These are phyloP conservation scores for Camelina sativa DNA, from an alignment of 345 rosid genomes.

Conservation along the genomic window DNA sequence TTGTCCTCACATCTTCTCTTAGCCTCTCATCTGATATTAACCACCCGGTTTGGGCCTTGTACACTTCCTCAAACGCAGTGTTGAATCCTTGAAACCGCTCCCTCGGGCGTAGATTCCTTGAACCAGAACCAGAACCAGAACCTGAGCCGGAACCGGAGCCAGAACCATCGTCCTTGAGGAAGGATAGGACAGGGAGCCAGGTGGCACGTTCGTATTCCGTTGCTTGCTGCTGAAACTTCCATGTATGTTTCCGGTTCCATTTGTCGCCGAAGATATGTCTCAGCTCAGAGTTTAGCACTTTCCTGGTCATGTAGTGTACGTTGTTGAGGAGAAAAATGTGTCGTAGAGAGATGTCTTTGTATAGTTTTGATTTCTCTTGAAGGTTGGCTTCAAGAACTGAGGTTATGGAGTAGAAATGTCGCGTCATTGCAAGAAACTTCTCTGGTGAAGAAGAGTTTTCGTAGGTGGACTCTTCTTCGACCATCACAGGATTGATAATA, in stretches of 20 bases:
- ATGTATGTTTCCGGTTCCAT: constrained; percentile 78
- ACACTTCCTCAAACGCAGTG: constrained; percentile 77
- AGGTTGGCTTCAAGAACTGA: constrained; percentile 75
- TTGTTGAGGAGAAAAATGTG: constrained; percentile 90
- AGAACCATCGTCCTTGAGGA: constrained; percentile 64
- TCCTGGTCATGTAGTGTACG: constrained; percentile 83
- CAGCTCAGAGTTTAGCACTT: constrained; percentile 73
- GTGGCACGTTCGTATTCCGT: constrained; percentile 74
- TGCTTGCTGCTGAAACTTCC: constrained; percentile 83
- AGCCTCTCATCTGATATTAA: constrained; percentile 62
- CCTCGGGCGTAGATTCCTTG: constrained; percentile 55
- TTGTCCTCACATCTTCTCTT: constrained; percentile 75
- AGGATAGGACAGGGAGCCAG: constrained; percentile 69
- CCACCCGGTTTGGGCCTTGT: constrained; percentile 85
- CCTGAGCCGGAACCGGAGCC: constrained; percentile 15
- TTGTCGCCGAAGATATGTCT: constrained; percentile 66
- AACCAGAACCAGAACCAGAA: constrained; percentile 49
- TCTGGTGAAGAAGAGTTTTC: constrained; percentile 41
- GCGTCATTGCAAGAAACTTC: constrained; percentile 48
- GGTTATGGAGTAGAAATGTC: constrained; percentile 61
- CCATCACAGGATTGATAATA: constrained; percentile 30
- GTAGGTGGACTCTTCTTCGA: constrained; percentile 48
- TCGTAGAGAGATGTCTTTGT: constrained; percentile 64
- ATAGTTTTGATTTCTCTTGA: constrained; percentile 64
- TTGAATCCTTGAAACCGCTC: constrained; percentile 69